Base-by-base conservation (phyloP, 192 early-diverging fungal species). In the Funneliformis geosporum region DNA sequence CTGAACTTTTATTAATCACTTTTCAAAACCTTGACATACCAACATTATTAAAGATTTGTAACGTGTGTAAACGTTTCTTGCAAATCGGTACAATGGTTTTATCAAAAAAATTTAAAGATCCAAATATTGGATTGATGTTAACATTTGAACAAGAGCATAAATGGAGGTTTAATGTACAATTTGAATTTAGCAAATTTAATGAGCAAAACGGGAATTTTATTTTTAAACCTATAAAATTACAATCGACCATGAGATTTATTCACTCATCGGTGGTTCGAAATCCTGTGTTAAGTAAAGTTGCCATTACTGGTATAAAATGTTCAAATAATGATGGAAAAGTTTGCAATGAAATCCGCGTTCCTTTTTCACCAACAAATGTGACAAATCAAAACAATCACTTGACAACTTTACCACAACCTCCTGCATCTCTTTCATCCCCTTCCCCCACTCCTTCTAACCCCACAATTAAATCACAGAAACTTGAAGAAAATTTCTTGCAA, bases 81-180 rank as follows among this genome's bases (percentile, higher is more conserved):
- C 16, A 40, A 27, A 60, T 75, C 1, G 59, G 25, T 60, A 8
- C 27, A 60, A 42, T 33, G 40, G 21, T 12, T 42, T 75, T 75
- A 75, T 55, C 18, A 6, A 60, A 40, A 23, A 59, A 40, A 75
- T 75, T 75, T 39, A 44, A 59, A 39, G 55, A 60, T 21, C 55
- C 55, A 59, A 75, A 61, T 4, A 4, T 75, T 60, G 16, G 28
- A n/a, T 42, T 75, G 11, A 23, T 7, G 9, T 60, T 75, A 60
- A 10, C 9, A 8, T 60, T 75, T 61, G 73, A 75, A n/a, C 73
- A 75, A 75, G 73, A 75, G 40, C 33, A 75, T 40, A 25, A 21
- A 40, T 60, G 50, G 33, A 59, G 23, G n/a, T 60, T 2, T 75
- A 8, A n/a, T 33, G 7, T 75, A n/a, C 9, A 40, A 40, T 75